phyloP scores from a whole-genome alignment of 129 eudicot species.

The Erigeron canadensis region DNA sequence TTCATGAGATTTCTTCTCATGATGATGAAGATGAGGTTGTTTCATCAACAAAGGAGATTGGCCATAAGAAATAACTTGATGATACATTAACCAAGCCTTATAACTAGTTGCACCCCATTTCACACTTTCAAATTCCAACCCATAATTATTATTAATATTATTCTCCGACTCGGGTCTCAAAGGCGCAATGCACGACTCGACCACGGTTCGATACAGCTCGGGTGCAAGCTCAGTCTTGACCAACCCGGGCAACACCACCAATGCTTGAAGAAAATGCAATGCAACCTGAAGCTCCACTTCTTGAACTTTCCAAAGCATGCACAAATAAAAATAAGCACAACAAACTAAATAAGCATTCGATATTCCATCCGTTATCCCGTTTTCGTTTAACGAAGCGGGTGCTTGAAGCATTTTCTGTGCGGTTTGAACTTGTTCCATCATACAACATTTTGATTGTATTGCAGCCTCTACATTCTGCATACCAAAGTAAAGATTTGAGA shows the following conservation, averaged over 20 bases:
- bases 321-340: constrained; percentile 61
- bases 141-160: too few species aligned
- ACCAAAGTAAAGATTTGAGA: constrained; percentile 65
- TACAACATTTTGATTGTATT: constrained; percentile 18
- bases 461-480: constrained; percentile 51
- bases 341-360: constrained; percentile 46
- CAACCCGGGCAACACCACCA: constrained; percentile 48
- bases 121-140: constrained; percentile 32
- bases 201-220: constrained; percentile 39
- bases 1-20: constrained; percentile 29
- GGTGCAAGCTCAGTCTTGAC: constrained; percentile 53
- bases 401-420: constrained; percentile 69
- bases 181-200: constrained; percentile 25
- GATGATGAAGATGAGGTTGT: background rate
- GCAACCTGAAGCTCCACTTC: constrained; percentile 65
- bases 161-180: background rate
- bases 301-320: constrained; percentile 46
- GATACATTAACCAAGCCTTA: constrained; percentile 72
- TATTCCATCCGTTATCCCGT: constrained; percentile 58
- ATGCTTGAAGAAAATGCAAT: constrained; percentile 68
- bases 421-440: constrained; percentile 16
- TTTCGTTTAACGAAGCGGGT: constrained; percentile 67
- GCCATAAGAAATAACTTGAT: constrained; percentile 69
- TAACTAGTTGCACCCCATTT: constrained; percentile 50
- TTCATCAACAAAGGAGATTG: constrained; percentile 31